phyloP scores from a whole-genome alignment of 768 basidiomycete genomes.

The Exidia glandulosa region DNA sequence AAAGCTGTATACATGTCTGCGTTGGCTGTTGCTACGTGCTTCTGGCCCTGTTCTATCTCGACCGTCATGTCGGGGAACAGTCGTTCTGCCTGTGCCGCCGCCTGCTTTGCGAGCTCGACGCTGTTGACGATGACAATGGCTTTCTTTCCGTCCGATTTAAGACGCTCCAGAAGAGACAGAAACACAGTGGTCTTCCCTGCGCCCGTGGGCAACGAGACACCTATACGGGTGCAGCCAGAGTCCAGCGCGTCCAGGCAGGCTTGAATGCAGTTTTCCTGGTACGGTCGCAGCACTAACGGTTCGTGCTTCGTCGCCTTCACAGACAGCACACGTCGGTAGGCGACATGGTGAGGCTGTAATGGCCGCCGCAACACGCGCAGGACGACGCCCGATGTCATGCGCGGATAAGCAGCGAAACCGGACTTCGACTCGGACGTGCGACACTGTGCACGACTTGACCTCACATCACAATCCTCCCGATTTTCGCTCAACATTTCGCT shows the following conservation, averaged over 20 bases:
- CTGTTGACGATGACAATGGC: conserved; percentile 83
- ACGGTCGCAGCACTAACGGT: conserved; percentile 48
- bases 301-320: not conserved
- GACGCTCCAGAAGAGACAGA: conserved; percentile 62
- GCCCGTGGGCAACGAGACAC: conserved; percentile 78
- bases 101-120: conserved; percentile 81
- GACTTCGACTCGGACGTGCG: too few relatives aligned
- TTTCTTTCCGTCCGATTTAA: conserved; percentile 38
- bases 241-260: conserved; percentile 64
- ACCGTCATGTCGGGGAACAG: conserved; percentile 66
- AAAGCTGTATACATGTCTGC: conserved; percentile 62
- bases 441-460: too few relatives aligned
- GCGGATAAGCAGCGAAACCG: too few relatives aligned
- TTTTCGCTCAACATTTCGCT: too few relatives aligned
- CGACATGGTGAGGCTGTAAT: too few relatives aligned
- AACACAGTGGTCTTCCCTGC: conserved; percentile 89
- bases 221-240: conserved; percentile 61
- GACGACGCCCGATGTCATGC: too few relatives aligned
- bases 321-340: too few relatives aligned
- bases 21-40: conserved; percentile 59
- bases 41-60: conserved; percentile 84
- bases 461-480: too few relatives aligned
- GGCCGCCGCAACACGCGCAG: too few relatives aligned
- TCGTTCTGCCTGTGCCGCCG: conserved; percentile 56
- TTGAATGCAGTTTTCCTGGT: conserved; percentile 72